Percentiles rank a stretch among this genome's conserved stretches.
Evolutionary conservation across 495 filamentous ascomycete genomes (phyloP).

Genomic region (Neurospora sublineolata): DNA sequence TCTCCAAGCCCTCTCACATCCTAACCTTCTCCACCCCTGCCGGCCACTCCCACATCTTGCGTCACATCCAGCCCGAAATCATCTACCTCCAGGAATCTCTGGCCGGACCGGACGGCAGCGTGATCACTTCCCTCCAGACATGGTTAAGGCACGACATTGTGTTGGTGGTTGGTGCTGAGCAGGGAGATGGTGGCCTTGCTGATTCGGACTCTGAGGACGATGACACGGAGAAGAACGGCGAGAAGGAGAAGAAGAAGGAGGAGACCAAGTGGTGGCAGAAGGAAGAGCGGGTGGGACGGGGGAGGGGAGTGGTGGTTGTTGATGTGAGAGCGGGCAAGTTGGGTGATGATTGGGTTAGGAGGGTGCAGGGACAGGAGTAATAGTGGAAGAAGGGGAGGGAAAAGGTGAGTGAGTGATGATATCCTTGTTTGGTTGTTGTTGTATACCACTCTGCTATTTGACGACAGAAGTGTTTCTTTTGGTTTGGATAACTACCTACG

Average conservation of each 20-base stretch:
- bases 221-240: constrained; percentile 36
- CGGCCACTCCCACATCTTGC: constrained; percentile 72
- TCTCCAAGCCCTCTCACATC: constrained; percentile 73
- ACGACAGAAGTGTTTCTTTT: not conserved
- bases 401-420: not conserved
- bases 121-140: constrained; percentile 57
- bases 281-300: constrained; percentile 68
- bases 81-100: constrained; percentile 78
- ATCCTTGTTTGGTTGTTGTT: constrained; percentile 3
- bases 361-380: constrained; percentile 63
- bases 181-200: constrained; percentile 71
- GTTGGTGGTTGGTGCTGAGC: constrained; percentile 69
- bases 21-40: constrained; percentile 72
- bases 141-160: constrained; percentile 81
- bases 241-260: constrained; percentile 3
- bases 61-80: constrained; percentile 68
- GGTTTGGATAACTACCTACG: not conserved
- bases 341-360: constrained; percentile 65
- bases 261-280: constrained; percentile 70
- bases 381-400: too few relatives aligned
- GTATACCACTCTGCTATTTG: not conserved
- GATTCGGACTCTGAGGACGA: constrained; percentile 72
- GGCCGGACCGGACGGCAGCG: constrained; percentile 57
- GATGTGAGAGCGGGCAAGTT: constrained; percentile 57
- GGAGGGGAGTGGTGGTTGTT: constrained; percentile 76